Evolutionary conservation across 2,329 filamentous ascomycete species (phyloP).

Genomic region (Penicillium sp.): DNA sequence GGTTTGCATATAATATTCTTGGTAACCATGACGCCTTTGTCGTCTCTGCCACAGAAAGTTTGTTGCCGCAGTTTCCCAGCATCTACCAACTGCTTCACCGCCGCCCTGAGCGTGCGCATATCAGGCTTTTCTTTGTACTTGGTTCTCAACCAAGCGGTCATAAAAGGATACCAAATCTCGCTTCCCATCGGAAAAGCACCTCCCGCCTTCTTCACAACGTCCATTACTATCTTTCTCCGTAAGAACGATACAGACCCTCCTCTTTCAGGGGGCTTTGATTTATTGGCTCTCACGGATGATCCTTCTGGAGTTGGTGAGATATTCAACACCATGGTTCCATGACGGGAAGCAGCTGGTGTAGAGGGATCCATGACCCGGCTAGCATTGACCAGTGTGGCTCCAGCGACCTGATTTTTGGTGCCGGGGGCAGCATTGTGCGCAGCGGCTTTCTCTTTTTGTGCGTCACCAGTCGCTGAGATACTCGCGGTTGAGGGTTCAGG

Average conservation of each 20-base stretch:
- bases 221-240: slow-evolving; percentile 57
- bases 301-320: slow-evolving; percentile 12
- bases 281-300: background rate
- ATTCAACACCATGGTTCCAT: background rate
- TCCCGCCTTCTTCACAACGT: slow-evolving; percentile 58
- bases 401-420: background rate
- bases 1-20: slow-evolving; percentile 56
- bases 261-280: slow-evolving; percentile 25
- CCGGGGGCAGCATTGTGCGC: background rate
- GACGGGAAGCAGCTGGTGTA: background rate
- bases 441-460: background rate
- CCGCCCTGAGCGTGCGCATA: slow-evolving; percentile 55
- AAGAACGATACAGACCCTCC: slow-evolving; percentile 52
- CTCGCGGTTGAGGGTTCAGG: background rate
- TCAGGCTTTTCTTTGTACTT: slow-evolving; percentile 55
- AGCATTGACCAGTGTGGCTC: background rate
- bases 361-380: slow-evolving; percentile 4
- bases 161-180: slow-evolving; percentile 62
- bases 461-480: background rate
- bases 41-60: slow-evolving; percentile 56
- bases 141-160: slow-evolving; percentile 56
- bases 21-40: slow-evolving; percentile 54
- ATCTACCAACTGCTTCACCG: slow-evolving; percentile 56
- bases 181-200: slow-evolving; percentile 61
- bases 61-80: slow-evolving; percentile 58